Evolutionary conservation across 2,329 filamentous ascomycete species (phyloP).

Genomic region (Fonsecaea pedrosoi): DNA sequence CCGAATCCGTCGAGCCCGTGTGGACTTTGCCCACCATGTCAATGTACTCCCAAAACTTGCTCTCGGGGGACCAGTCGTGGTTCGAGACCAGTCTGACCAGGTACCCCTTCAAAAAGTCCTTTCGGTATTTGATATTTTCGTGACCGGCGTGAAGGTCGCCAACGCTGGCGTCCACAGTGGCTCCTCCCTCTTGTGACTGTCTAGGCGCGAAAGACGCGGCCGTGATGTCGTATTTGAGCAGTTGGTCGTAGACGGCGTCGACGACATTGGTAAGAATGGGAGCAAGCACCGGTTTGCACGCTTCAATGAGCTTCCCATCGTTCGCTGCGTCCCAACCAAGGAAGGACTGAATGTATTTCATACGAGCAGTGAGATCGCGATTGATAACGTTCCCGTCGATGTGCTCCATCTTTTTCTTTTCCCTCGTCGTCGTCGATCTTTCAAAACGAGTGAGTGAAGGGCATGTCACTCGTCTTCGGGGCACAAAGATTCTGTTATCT

Average conservation of each 20-base stretch:
- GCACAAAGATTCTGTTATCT: neutral
- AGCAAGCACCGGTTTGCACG: constrained; percentile 38
- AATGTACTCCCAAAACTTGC: constrained; percentile 43
- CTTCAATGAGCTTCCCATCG: constrained; percentile 40
- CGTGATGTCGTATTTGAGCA: constrained; percentile 44
- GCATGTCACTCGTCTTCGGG: neutral
- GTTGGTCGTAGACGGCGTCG: constrained; percentile 43
- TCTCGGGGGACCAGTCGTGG: constrained; percentile 42
- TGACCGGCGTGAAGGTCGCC: constrained; percentile 39
- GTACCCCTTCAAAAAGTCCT: constrained; percentile 43
- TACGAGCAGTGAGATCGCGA: constrained; percentile 33
- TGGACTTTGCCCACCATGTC: constrained; percentile 44
- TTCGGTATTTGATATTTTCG: constrained; percentile 43
- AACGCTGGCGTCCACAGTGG: constrained; percentile 13
- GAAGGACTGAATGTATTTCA: constrained; percentile 42
- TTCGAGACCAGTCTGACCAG: constrained; percentile 42
- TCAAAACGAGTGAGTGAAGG: neutral
- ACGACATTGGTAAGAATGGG: constrained; percentile 42
- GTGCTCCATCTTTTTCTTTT: constrained; percentile 31
- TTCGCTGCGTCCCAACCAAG: constrained; percentile 41
- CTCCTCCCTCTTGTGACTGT: constrained; percentile 37
- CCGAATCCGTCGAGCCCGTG: constrained; percentile 40
- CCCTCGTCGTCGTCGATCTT: neutral
- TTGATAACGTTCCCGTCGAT: constrained; percentile 28
- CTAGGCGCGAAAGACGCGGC: constrained; percentile 42